These are phyloP conservation scores for Laguncularia racemosa DNA, from an alignment of 345 rosid species.

Conservation along the genomic window DNA sequence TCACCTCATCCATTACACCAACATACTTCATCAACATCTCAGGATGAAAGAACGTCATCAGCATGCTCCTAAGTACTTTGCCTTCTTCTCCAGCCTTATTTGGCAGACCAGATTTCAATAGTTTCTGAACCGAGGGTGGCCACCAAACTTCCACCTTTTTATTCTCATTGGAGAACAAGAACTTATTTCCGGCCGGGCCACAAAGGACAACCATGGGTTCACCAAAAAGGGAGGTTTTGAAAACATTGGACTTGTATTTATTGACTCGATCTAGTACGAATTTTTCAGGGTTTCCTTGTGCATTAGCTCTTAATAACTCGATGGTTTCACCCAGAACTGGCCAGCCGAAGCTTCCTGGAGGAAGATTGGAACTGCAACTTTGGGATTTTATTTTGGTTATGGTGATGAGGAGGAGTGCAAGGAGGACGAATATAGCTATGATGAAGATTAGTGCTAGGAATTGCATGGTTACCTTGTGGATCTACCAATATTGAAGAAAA, in stretches of 20 bases:
- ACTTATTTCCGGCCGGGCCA: constrained; percentile 4
- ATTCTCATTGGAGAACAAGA: constrained; percentile 5
- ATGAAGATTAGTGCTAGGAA: too few species aligned
- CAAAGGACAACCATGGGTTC: constrained; percentile 5
- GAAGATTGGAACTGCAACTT: background rate
- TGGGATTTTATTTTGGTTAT: background rate
- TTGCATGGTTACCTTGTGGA: too few species aligned
- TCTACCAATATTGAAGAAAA: too few species aligned
- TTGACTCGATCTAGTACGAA: background rate
- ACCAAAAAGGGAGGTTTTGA: constrained; percentile 6
- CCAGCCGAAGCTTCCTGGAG: constrained; percentile 6
- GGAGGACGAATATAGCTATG: background rate
- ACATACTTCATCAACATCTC: constrained; percentile 4
- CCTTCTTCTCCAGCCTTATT: background rate
- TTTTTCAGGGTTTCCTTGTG: background rate
- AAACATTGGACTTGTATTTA: background rate
- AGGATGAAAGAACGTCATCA: background rate
- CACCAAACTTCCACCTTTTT: constrained; percentile 6
- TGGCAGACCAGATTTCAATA: background rate
- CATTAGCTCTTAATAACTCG: background rate
- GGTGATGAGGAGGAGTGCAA: background rate
- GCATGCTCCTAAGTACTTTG: background rate
- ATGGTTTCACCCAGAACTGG: constrained; percentile 8
- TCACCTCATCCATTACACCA: constrained; percentile 6
- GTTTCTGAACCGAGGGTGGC: background rate